These are phyloP conservation scores for Colletotrichum sublineola DNA, from an alignment of 2,329 filamentous ascomycete genomes.

Conservation along the genomic window DNA sequence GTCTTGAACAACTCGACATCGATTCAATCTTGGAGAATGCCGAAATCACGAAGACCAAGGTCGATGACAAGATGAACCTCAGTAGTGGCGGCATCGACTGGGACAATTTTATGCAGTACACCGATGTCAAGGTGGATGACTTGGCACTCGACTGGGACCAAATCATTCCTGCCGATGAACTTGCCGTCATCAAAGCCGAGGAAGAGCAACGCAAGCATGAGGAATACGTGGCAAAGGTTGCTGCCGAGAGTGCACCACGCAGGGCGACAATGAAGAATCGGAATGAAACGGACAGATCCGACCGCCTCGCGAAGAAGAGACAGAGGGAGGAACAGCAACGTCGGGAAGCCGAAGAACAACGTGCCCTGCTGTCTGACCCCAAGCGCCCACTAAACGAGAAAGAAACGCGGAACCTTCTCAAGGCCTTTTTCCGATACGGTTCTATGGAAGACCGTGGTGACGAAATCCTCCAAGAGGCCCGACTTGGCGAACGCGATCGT, in stretches of 20 bases:
- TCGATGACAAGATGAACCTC: slow-evolving; percentile 90
- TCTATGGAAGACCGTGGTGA: slow-evolving; percentile 89
- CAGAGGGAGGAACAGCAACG: slow-evolving; percentile 77
- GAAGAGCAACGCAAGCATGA: slow-evolving; percentile 89
- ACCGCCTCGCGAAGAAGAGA: slow-evolving; percentile 75
- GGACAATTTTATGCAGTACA: slow-evolving; percentile 98
- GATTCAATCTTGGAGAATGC: slow-evolving; percentile 97
- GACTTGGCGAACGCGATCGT: slow-evolving; percentile 83
- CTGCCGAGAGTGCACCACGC: slow-evolving; percentile 88
- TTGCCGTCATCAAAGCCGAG: slow-evolving; percentile 89
- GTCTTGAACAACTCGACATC: slow-evolving; percentile 96
- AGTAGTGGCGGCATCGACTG: slow-evolving; percentile 88
- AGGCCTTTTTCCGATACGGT: slow-evolving; percentile 91
- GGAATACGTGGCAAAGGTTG: slow-evolving; percentile 82
- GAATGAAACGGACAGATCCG: slow-evolving; percentile 72
- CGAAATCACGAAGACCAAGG: slow-evolving; percentile 95
- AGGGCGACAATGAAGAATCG: slow-evolving; percentile 74
- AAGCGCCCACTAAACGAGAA: slow-evolving; percentile 92
- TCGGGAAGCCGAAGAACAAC: slow-evolving; percentile 80
- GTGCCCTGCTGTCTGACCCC: slow-evolving; percentile 82
- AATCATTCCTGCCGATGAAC: slow-evolving; percentile 94
- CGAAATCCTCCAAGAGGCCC: slow-evolving; percentile 89
- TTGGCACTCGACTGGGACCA: slow-evolving; percentile 92
- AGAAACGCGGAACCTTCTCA: slow-evolving; percentile 91
- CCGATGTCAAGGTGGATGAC: slow-evolving; percentile 94